These are phyloP conservation scores for Nicotiana sylvestris DNA, from an alignment of 257 asterid genomes.

Conservation along the genomic window DNA sequence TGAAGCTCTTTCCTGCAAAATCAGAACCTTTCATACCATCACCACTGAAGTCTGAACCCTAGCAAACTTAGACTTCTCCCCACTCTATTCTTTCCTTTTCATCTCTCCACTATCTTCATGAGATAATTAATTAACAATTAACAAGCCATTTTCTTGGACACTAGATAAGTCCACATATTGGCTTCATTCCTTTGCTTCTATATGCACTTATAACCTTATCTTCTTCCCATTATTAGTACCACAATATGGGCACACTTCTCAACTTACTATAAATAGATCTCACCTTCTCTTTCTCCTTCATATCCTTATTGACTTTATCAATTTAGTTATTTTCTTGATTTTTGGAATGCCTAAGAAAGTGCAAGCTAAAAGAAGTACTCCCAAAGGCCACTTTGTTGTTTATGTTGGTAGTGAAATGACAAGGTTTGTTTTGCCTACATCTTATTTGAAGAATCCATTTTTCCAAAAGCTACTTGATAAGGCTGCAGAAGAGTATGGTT, in stretches of 20 bases:
- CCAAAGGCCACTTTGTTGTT: conserved; percentile 73
- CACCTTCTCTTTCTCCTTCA: background rate
- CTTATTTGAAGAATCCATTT: conserved; percentile 43
- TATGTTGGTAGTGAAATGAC: conserved; percentile 57
- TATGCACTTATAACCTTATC: background rate
- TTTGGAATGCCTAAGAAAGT: conserved; percentile 33
- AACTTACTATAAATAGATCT: background rate
- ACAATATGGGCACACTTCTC: conserved; percentile 5
- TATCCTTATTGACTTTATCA: background rate
- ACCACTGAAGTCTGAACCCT: background rate
- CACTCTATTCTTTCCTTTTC: conserved; percentile 5
- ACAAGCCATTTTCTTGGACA: background rate
- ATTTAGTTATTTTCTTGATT: background rate
- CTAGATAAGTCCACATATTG: background rate
- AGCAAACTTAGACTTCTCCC: background rate
- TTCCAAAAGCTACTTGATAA: conserved; percentile 50
- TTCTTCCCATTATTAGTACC: background rate
- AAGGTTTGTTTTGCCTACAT: conserved; percentile 57
- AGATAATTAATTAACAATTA: too few relatives aligned
- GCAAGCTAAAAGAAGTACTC: conserved; percentile 35
- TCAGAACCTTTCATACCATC: background rate
- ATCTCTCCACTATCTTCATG: background rate
- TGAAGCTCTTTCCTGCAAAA: too few relatives aligned
- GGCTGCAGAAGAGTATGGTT: conserved; percentile 74
- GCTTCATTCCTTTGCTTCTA: background rate